A percentile compares a stretch with the other conserved stretches of the same genome.
These are phyloP conservation scores for Camellia oleifera DNA, from an alignment of 179 eudicot genomes.

Conservation along the genomic window DNA sequence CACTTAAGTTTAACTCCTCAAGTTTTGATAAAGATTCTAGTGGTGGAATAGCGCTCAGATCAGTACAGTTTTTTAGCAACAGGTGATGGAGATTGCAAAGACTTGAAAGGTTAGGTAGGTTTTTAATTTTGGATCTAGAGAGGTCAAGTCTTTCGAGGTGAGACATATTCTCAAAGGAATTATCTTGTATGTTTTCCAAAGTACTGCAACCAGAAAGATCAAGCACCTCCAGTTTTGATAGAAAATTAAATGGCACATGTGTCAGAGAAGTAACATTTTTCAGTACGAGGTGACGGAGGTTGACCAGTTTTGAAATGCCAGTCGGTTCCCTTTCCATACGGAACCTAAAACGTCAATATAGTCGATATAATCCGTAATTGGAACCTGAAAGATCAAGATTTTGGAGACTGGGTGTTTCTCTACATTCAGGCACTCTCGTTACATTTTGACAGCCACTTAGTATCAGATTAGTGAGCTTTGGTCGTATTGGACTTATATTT, in stretches of 20 bases:
- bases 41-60: neutral
- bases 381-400: conserved; percentile 24
- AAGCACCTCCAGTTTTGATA: conserved; percentile 22
- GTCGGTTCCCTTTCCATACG: no score
- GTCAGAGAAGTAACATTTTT: conserved; percentile 1
- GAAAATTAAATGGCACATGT: neutral
- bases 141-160: conserved; percentile 23
- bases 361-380: neutral
- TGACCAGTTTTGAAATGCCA: neutral
- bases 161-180: conserved; percentile 21
- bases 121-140: conserved; percentile 22
- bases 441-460: neutral
- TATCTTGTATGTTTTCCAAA: conserved; percentile 10
- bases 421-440: conserved; percentile 1
- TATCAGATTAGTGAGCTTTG: conserved; percentile 24
- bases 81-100: conserved; percentile 20
- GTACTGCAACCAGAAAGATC: conserved; percentile 24
- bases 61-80: conserved; percentile 15
- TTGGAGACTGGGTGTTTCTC: conserved; percentile 23
- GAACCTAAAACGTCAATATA: no score
- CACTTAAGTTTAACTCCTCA: conserved; percentile 14
- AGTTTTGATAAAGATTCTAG: conserved; percentile 8
- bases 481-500: neutral
- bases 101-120: conserved; percentile 19
- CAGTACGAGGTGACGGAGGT: conserved; percentile 20